Evolutionary conservation across 208 protist species (phyloP).

Genomic region (Naegleria fowleri): DNA sequence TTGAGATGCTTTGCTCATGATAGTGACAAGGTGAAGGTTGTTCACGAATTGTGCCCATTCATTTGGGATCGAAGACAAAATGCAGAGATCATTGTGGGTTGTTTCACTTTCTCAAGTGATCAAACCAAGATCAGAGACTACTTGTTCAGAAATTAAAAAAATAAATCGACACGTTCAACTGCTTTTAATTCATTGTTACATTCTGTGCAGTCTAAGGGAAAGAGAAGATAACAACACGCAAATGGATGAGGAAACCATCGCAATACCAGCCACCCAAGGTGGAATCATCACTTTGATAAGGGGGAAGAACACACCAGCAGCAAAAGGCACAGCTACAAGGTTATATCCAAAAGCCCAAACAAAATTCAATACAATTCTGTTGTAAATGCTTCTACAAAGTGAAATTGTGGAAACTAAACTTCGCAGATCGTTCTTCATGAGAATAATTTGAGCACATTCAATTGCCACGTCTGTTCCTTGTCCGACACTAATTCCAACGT

Average conservation of each 20-base stretch:
- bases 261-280: conserved; percentile 60
- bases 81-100: neutral
- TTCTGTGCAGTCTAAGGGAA: conserved; percentile 46
- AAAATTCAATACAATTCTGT: conserved; percentile 69
- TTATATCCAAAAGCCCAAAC: conserved; percentile 76
- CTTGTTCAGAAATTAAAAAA: neutral
- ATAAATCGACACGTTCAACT: no score
- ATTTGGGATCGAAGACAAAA: neutral
- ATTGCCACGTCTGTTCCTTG: conserved; percentile 70
- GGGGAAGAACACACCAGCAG: conserved; percentile 61
- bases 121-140: neutral
- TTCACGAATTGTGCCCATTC: neutral
- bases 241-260: conserved; percentile 73
- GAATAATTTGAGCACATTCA: conserved; percentile 65
- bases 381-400: conserved; percentile 56
- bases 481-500: conserved; percentile 75
- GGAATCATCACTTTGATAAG: conserved; percentile 47
- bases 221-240: conserved; percentile 70
- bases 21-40: neutral
- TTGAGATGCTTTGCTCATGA: neutral
- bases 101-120: neutral
- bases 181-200: neutral
- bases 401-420: conserved; percentile 56
- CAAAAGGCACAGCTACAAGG: conserved; percentile 63
- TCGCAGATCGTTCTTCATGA: conserved; percentile 46